These are phyloP conservation scores for Cyberlindnera americana DNA, from an alignment of 805 yeast genomes.

Conservation along the genomic window DNA sequence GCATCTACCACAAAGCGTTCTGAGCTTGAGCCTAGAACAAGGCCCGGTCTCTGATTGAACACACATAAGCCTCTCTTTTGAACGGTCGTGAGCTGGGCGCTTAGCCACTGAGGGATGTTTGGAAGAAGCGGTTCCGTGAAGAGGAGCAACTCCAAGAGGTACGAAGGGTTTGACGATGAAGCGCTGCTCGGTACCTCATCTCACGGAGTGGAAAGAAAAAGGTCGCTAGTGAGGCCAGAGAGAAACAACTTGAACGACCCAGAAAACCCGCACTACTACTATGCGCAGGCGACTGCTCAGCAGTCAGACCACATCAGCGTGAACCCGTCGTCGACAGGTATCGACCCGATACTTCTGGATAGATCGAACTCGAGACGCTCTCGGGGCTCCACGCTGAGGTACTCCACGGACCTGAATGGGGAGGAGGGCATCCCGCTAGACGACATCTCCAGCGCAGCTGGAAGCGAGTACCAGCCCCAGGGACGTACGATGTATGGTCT, in stretches of 20 bases:
- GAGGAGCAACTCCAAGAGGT: conserved; percentile 20
- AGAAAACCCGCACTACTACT: conserved; percentile 75
- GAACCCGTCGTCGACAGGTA: conserved; percentile 69
- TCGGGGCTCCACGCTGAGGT: conserved; percentile 10
- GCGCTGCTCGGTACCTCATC: conserved; percentile 28
- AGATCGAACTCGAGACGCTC: conserved; percentile 16
- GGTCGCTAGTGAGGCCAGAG: conserved; percentile 82
- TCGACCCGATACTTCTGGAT: conserved; percentile 45
- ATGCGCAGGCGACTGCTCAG: conserved; percentile 68
- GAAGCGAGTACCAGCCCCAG: conserved; percentile 17
- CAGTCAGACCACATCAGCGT: conserved; percentile 59
- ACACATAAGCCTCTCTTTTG: no score
- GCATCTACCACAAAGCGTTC: no score
- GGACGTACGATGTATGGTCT: conserved; percentile 56
- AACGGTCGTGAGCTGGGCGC: no score
- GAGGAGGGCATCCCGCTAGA: conserved; percentile 22
- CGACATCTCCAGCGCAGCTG: conserved; percentile 18
- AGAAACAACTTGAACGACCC: conserved; percentile 61
- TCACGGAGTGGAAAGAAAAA: conserved; percentile 39
- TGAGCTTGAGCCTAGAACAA: no score
- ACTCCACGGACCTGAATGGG: conserved; percentile 7
- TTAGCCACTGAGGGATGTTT: conserved; percentile 17
- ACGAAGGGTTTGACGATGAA: conserved; percentile 31
- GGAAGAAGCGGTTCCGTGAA: conserved; percentile 25
- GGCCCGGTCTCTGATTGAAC: no score